Evolutionary conservation across 306 rosid genomes (phyloP).

Genomic region (Boehmeria nivea): DNA sequence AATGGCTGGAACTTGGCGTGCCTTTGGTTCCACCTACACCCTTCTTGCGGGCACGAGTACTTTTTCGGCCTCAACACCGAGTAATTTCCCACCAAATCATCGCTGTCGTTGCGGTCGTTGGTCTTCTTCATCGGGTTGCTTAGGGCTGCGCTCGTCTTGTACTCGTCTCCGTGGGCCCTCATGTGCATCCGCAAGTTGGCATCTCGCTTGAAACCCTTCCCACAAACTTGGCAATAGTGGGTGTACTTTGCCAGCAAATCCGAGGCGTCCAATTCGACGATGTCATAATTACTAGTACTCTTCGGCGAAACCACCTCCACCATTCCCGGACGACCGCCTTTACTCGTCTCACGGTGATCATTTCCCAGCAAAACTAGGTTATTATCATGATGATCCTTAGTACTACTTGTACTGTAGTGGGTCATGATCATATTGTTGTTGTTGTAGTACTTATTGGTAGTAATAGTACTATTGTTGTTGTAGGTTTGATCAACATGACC

Average conservation of each 20-base stretch:
- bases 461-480: conserved; percentile 8
- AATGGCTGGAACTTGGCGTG: conserved; percentile 83
- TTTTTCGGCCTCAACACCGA: conserved; percentile 37
- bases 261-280: conserved; percentile 56
- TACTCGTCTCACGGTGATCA: too few species aligned
- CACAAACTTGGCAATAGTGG: conserved; percentile 84
- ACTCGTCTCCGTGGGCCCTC: conserved; percentile 96
- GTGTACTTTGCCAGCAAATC: conserved; percentile 90
- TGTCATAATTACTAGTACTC: conserved; percentile 21
- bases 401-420: neutral
- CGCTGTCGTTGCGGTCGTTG: neutral
- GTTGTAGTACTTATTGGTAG: neutral
- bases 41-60: conserved; percentile 84
- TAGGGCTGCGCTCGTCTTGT: conserved; percentile 67
- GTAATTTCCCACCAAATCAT: neutral
- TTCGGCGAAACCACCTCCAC: neutral
- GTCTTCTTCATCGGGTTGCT: conserved; percentile 57
- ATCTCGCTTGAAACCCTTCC: conserved; percentile 87
- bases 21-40: conserved; percentile 85
- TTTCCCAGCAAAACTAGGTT: too few species aligned
- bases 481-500: conserved; percentile 32
- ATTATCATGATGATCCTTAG: neutral
- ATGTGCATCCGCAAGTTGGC: conserved; percentile 95
- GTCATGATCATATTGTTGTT: neutral
- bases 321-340: neutral